A percentile compares a stretch with the other conserved stretches of the same genome.
Conservation (phyloP, 2,329 filamentous ascomycete species). For the Chrysoporthe deuterocubensis region DNA sequence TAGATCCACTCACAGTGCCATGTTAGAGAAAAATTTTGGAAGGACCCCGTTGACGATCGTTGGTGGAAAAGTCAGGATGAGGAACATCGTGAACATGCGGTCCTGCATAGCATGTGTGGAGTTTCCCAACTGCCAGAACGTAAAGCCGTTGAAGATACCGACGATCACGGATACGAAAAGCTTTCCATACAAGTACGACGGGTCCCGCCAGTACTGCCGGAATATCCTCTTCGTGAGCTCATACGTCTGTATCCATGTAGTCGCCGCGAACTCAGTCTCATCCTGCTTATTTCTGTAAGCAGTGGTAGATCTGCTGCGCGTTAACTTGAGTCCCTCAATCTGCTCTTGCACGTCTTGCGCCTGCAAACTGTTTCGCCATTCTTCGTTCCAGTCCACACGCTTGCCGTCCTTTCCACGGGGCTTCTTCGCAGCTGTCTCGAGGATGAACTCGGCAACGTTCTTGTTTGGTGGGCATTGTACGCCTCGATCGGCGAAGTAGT, state of each 20-base stretch:
- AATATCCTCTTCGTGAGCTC: constrained; percentile 63
- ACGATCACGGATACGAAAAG: constrained; percentile 33
- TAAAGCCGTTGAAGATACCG: constrained; percentile 69
- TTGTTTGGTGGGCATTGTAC: constrained; percentile 51
- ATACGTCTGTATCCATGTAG: constrained; percentile 55
- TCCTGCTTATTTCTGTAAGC: constrained; percentile 40
- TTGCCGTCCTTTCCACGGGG: constrained; percentile 52
- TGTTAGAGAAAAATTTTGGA: constrained; percentile 69
- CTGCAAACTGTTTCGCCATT: constrained; percentile 43
- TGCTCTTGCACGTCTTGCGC: constrained; percentile 38
- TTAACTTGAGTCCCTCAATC: constrained; percentile 47
- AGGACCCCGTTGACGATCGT: constrained; percentile 79
- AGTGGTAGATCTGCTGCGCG: constrained; percentile 48
- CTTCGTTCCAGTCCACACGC: constrained; percentile 42
- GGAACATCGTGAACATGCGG: constrained; percentile 75
- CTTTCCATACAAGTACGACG: constrained; percentile 66
- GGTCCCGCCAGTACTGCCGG: constrained; percentile 66
- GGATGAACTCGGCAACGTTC: constrained; percentile 70
- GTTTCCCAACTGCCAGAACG: constrained; percentile 66
- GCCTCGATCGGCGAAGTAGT: constrained; percentile 65
- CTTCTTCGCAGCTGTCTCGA: constrained; percentile 43
- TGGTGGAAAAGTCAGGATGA: constrained; percentile 75
- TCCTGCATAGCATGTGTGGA: constrained; percentile 68
- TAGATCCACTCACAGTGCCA: constrained; percentile 50
- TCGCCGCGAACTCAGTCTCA: constrained; percentile 62